Base-by-base conservation (phyloP, 2,329 filamentous ascomycete species). In the Fusarium pininemorale region DNA sequence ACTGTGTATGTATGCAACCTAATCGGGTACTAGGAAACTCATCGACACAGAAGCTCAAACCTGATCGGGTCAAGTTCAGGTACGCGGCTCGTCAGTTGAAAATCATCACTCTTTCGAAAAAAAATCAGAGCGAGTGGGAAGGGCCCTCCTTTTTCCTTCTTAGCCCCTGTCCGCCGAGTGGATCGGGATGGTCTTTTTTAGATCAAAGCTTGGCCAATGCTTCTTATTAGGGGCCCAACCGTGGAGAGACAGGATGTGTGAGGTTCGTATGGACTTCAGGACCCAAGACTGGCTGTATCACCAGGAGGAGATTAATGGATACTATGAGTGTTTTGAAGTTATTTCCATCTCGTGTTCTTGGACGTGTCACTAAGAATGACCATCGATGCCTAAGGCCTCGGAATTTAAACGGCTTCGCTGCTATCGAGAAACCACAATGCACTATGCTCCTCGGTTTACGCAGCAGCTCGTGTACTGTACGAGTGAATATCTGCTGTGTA, bases 201-300 rank as follows among this genome's bases (percentile, higher is more conserved):
- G 70, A 73, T 58, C 70, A 70, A 77, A 74, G 71, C 75, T 76
- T 77, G 70, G 75, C 68, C 70, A 72, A 68, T 74, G 73, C 70
- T 67, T 64, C 47, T 42, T 51, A 54, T 55, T 59, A 74, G 73
- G 73, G 75, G 61, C 60, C 57, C 44, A 63, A 62, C 60, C 73
- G 53, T 59, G 55, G 55, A 66, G 51, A 61, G 28, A 50, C 32
- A n/a, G 22, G 50, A 55, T 35, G 53, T 70, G 59, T 51, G 60
- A 70, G 55, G 47, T 70, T 70, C 68, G 68, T 70, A 45, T 66
- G 32, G 30, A 42, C 28, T 24, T 24, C 9, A 28, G 35, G n/a
- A 42, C 32, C 15, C 39, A 20, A 35, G 42, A 24, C 42, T 30
- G 14, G 18, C 26, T 30, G 35, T 20, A 35, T 26, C 18, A 41